Base-by-base conservation (phyloP, 208 protist genomes). In the Leishmania tarentolae region DNA sequence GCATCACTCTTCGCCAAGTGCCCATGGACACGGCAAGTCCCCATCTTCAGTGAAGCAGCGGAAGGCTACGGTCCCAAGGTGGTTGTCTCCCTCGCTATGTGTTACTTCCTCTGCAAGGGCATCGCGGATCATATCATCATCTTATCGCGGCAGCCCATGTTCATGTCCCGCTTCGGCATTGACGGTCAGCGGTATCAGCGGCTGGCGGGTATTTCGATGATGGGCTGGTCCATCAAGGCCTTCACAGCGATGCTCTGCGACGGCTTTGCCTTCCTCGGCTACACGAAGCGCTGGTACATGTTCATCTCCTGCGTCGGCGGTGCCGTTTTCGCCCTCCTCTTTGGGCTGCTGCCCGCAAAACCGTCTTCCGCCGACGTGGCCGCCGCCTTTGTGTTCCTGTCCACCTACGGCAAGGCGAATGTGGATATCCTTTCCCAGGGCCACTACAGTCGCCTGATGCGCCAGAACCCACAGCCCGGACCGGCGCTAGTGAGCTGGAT, bases 391-490 rank as follows among this genome's bases (percentile, higher is more conserved):
- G 80, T 93, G 78, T 94, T 94, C 74, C 75, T 94, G 35, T 87
- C 79, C 52, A 76, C 73, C 56, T 93, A 83, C 72, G 82, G 86
- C 52, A 93, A 91, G 81, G 87, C 89, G 40, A 92, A 91, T 76
- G 85, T 96, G 72, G 92, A 96, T 80, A 94, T 94, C 72, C 86
- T 96, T 21, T 92, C 90, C 1, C 86, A 96, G 80, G 92, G 92
- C 52, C 90, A 92, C 76, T 96, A 96, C 91, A 94, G 88, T 57
- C 88, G 90, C 28, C 81, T 93, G 52, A 89, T 96, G 40, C 86
- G 86, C 63, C 44, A 61, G 21, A 46, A 86, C 61, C 92, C 92
- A 9, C 59, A 71, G 61, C 74, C 82, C 37, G 91, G 91, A 15
- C 84, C 89, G 5, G 57, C 88, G 59, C 86, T 96, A 35, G 90